Evolutionary conservation across 208 protist species (phyloP).

Genomic region (Trypanosoma congolense): DNA sequence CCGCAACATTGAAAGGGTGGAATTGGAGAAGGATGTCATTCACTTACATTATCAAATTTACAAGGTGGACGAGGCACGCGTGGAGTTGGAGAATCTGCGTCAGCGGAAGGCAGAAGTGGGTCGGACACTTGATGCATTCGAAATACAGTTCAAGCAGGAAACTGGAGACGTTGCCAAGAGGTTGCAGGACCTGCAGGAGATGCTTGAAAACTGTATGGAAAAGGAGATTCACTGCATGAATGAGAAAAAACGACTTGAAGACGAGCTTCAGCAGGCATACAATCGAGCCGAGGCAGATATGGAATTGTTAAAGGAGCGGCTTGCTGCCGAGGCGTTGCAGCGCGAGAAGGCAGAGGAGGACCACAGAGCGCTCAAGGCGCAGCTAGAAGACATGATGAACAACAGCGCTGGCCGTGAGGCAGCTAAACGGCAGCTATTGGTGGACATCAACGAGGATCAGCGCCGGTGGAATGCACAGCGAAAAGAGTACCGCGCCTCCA

Average conservation of each 20-base stretch:
- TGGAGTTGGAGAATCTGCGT: constrained; percentile 64
- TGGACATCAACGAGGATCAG: constrained; percentile 46
- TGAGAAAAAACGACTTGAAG: constrained; percentile 49
- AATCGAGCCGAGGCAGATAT: constrained; percentile 44
- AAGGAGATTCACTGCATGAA: constrained; percentile 48
- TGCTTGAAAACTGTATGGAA: constrained; percentile 54
- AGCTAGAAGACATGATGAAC: constrained; percentile 50
- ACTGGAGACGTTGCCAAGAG: constrained; percentile 56
- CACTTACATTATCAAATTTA: constrained; percentile 85
- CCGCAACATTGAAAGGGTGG: constrained; percentile 51
- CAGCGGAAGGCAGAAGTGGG: constrained; percentile 63
- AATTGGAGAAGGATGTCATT: constrained; percentile 75
- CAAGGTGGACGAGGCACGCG: constrained; percentile 81
- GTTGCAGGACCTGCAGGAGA: constrained; percentile 60
- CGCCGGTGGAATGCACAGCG: constrained; percentile 56
- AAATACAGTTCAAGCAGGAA: constrained; percentile 81
- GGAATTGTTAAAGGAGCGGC: constrained; percentile 34
- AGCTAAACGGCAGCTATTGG: constrained; percentile 35
- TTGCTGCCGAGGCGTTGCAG: constrained; percentile 38
- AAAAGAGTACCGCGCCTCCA: constrained; percentile 47
- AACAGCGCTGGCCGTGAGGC: constrained; percentile 52
- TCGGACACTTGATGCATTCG: constrained; percentile 59
- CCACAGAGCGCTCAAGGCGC: constrained; percentile 32
- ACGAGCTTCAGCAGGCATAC: constrained; percentile 44
- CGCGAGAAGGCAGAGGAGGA: constrained; percentile 70